phyloP scores from a whole-genome alignment of 257 asterid species.

The Ophiorrhiza pumila region DNA sequence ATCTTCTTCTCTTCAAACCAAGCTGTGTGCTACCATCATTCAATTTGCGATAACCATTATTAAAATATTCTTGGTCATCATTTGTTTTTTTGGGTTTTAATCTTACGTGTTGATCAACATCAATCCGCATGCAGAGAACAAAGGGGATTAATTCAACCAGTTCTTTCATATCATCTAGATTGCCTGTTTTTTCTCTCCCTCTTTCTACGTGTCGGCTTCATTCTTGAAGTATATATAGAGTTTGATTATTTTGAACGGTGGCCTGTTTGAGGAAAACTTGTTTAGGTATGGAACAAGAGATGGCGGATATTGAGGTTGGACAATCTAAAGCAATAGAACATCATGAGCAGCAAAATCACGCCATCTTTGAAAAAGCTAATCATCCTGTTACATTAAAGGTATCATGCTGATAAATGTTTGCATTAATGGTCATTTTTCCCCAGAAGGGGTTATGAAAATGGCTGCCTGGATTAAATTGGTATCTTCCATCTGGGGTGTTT shows the following conservation, averaged over 20 bases:
- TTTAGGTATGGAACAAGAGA: constrained; percentile 26
- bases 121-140: neutral
- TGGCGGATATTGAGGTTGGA: constrained; percentile 35
- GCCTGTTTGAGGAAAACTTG: no score
- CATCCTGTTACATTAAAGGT: constrained; percentile 56
- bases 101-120: no score
- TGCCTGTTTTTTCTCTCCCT: no score
- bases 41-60: no score
- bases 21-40: no score
- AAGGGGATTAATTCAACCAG: constrained; percentile 1
- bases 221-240: no score
- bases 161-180: neutral
- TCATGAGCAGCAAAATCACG: constrained; percentile 5
- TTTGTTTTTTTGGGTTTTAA: neutral
- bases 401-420: neutral
- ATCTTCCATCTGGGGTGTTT: neutral
- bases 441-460: neutral
- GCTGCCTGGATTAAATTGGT: no score
- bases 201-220: no score
- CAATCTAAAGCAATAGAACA: neutral
- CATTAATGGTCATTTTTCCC: neutral
- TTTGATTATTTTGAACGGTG: neutral
- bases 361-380: constrained; percentile 47
- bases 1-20: no score
- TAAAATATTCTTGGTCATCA: no score